These are phyloP conservation scores for Candida sakaeoensis DNA, from an alignment of 805 yeast genomes.

Conservation along the genomic window DNA sequence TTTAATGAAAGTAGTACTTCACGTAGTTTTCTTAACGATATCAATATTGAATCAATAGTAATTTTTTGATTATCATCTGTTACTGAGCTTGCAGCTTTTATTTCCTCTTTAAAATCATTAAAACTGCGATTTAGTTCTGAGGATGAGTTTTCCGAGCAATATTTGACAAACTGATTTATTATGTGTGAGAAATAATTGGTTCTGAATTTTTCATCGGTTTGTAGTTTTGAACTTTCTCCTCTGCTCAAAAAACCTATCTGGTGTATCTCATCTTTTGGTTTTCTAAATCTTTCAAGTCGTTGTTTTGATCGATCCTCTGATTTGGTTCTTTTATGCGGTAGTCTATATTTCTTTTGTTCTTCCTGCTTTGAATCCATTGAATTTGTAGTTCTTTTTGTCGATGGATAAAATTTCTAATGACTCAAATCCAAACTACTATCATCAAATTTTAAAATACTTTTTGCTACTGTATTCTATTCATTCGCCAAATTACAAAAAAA, in stretches of 20 bases:
- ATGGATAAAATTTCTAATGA: not conserved
- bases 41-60: conserved; percentile 21
- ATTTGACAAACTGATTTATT: conserved; percentile 21
- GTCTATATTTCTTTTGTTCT: conserved; percentile 4
- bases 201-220: conserved; percentile 41
- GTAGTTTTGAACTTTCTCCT: conserved; percentile 52
- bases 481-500: not conserved
- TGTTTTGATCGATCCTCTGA: not conserved
- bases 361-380: not conserved
- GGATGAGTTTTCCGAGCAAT: conserved; percentile 24
- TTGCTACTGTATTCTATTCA: conserved; percentile 2
- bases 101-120: conserved; percentile 10
- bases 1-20: conserved; percentile 47
- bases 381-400: not conserved
- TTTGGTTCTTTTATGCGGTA: conserved; percentile 3
- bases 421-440: not conserved
- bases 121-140: conserved; percentile 12
- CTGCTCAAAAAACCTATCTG: conserved; percentile 57
- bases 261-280: conserved; percentile 7
- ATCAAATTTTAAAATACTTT: not conserved
- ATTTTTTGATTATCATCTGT: not conserved
- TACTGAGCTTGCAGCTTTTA: conserved; percentile 1
- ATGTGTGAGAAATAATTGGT: conserved; percentile 36
- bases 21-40: conserved; percentile 46
- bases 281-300: conserved; percentile 9